Evolutionary conservation across 192 early-diverging fungal genomes (phyloP), one percentile per base, ranked within the genome.

Genomic region (Cetraspora pellucida): DNA sequence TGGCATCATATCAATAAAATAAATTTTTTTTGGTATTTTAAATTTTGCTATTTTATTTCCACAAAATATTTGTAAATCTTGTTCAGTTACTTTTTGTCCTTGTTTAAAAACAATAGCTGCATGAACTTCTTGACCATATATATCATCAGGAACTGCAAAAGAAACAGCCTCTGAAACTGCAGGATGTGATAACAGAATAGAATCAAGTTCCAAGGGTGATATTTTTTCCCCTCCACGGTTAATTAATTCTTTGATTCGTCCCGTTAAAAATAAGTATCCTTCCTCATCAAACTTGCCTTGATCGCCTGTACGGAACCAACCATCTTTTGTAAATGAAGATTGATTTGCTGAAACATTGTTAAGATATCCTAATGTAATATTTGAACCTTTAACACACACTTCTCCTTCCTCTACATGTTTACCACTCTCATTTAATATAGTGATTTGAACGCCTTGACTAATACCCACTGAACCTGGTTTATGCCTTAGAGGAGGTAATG

Each of bases 141-240:
- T 89, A n/a, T 89, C 82, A 81, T 91, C 88, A 0, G 85, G 78
- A 8, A 94, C 92, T n/a, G 82, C 90, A 84, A 94, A 95, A 55
- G 86, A 87, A 21, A 92, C 89, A 2, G 91, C 94, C 75, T 95
- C 93, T 23, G 85, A 84, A 10, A 94, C 86, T 57, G 83, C 86
- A 16, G 88, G 91, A 54, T 91, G 90, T 67, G 85, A 83, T 30
- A 93, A 84, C 63, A 95, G 82, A 49, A 88, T 85, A 16, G 84
- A 85, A 77, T 95, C 94, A 2, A 96, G 83, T 80, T 96, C 95
- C 19, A 95, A 77, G 3, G 95, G 95, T n/a, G 91, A 94, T 73
- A 96, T 95, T 82, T 93, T 96, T 80, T 95, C 95, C 28, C 95
- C 95, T 46, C 94, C 94, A 59, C 95, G 91, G 80, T 94, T 96